These are phyloP conservation scores for Cryptosporidium tyzzeri DNA, from an alignment of 169 alveolate genomes.

Conservation along the genomic window DNA sequence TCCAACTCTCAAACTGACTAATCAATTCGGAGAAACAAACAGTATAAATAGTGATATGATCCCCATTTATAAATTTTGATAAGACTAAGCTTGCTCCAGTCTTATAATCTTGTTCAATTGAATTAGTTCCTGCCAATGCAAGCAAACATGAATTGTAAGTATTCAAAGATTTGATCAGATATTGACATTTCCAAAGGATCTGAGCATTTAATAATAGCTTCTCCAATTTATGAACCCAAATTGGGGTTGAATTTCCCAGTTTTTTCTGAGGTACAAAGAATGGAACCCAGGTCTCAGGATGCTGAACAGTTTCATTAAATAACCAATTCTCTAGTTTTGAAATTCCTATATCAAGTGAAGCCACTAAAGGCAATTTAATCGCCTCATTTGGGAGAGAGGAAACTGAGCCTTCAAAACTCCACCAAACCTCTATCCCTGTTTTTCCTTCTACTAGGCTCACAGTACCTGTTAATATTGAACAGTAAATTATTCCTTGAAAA, in stretches of 20 bases:
- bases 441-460: conserved; percentile 7
- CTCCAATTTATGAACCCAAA: conserved; percentile 19
- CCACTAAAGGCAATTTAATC: conserved; percentile 40
- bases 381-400: not conserved
- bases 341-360: conserved; percentile 33
- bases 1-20: conserved; percentile 69
- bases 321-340: conserved; percentile 59
- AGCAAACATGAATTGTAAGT: conserved; percentile 39
- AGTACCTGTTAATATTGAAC: conserved; percentile 34
- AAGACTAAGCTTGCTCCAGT: not conserved
- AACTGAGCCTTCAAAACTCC: conserved; percentile 39
- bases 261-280: conserved; percentile 26
- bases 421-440: conserved; percentile 42
- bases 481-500: conserved; percentile 34
- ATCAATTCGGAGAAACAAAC: conserved; percentile 63
- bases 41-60: conserved; percentile 34
- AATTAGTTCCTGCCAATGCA: conserved; percentile 20
- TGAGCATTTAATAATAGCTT: conserved; percentile 36
- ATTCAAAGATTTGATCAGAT: conserved; percentile 41
- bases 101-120: not conserved
- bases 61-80: conserved; percentile 25
- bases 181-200: conserved; percentile 37
- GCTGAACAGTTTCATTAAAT: conserved; percentile 13
- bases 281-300: conserved; percentile 65
- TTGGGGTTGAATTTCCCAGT: conserved; percentile 5